Percentiles rank a stretch among this genome's conserved stretches.
These are phyloP conservation scores for Cutaneotrichosporon sp. DNA, from an alignment of 1,284 basidiomycete genomes.

Conservation along the genomic window DNA sequence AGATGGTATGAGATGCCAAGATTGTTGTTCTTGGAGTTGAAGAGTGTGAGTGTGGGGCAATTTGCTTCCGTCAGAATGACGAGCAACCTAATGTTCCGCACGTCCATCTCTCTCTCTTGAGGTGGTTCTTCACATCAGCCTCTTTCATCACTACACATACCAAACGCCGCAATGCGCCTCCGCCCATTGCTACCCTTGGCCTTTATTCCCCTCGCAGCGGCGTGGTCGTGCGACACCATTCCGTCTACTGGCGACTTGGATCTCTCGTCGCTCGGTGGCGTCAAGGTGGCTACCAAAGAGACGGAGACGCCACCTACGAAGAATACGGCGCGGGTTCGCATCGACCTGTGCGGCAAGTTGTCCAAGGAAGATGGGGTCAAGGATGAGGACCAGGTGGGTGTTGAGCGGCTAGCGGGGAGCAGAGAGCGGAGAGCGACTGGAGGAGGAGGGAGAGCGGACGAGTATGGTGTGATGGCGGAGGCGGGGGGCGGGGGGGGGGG, in stretches of 20 bases:
- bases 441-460: background rate
- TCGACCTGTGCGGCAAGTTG: constrained; percentile 42
- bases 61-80: background rate
- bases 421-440: background rate
- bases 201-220: constrained; percentile 5
- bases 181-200: background rate
- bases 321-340: constrained; percentile 36
- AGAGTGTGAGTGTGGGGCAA: background rate
- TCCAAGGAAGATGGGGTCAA: constrained; percentile 34
- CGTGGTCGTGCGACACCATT: constrained; percentile 15
- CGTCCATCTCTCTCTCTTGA: background rate
- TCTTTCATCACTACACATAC: too few species aligned
- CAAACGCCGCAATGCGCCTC: background rate
- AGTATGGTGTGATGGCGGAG: too few species aligned
- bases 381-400: constrained; percentile 50
- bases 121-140: background rate
- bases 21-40: too few species aligned
- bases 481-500: too few species aligned
- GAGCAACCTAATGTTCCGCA: background rate
- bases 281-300: constrained; percentile 31
- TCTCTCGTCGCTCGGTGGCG: constrained; percentile 35
- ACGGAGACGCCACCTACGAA: constrained; percentile 48
- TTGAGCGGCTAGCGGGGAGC: background rate
- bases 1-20: background rate
- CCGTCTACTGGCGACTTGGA: constrained; percentile 30